Percentiles rank a stretch among this genome's conserved stretches.
These are phyloP conservation scores for Aspergillus candidus DNA, from an alignment of 2,329 filamentous ascomycete genomes.

Conservation along the genomic window DNA sequence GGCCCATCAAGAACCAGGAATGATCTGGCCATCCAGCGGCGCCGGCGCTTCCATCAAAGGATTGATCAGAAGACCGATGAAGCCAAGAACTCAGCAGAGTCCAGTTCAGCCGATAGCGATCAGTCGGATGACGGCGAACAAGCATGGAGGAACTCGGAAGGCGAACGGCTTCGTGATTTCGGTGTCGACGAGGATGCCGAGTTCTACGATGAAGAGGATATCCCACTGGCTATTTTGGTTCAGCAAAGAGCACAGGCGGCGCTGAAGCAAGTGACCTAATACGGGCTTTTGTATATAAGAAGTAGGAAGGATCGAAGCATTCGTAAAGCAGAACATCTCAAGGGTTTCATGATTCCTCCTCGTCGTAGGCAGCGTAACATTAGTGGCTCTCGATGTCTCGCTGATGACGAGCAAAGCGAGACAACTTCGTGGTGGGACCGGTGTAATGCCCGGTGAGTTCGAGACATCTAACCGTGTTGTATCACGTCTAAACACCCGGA, in stretches of 20 bases:
- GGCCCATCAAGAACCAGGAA: slow-evolving; percentile 47
- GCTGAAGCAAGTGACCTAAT: too few species aligned
- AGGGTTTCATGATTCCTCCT: too few species aligned
- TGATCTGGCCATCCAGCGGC: slow-evolving; percentile 30
- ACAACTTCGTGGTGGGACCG: too few species aligned
- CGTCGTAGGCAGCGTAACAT: too few species aligned
- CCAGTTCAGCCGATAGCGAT: slow-evolving; percentile 15
- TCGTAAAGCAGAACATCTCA: too few species aligned
- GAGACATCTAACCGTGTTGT: too few species aligned
- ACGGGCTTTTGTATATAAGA: too few species aligned
- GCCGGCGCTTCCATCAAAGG: slow-evolving; percentile 39
- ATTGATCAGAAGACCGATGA: slow-evolving; percentile 19
- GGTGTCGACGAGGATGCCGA: slow-evolving; percentile 60
- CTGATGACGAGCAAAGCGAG: too few species aligned
- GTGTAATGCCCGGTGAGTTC: too few species aligned
- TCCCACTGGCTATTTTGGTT: slow-evolving; percentile 53
- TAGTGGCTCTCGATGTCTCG: too few species aligned
- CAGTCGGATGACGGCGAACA: slow-evolving; percentile 48
- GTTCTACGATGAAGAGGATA: slow-evolving; percentile 58
- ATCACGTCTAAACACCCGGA: too few species aligned
- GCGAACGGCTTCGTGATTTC: slow-evolving; percentile 57
- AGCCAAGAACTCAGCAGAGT: slow-evolving; percentile 15
- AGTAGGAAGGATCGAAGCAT: too few species aligned
- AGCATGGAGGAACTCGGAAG: slow-evolving; percentile 57
- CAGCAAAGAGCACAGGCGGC: slow-evolving; percentile 26